A percentile compares a stretch with the other conserved stretches of the same genome.
These are phyloP conservation scores for Apiotrichum brassicae DNA, from an alignment of 1,284 basidiomycete genomes.

Conservation along the genomic window DNA sequence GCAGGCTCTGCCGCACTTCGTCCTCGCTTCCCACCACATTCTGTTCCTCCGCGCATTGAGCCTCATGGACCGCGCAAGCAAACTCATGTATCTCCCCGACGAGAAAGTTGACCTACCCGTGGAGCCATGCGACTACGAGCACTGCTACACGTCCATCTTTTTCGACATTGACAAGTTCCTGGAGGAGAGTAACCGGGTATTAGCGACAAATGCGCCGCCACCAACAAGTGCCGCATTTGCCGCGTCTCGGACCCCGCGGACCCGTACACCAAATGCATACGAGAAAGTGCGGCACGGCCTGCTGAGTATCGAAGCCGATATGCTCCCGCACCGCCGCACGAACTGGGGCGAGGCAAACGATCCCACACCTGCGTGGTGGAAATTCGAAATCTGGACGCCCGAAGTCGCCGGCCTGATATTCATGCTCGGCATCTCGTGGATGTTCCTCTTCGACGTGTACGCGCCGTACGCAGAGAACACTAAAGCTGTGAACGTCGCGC, in stretches of 20 bases:
- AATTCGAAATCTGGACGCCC: conserved; percentile 19
- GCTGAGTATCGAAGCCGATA: conserved; percentile 26
- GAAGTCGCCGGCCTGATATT: conserved; percentile 29
- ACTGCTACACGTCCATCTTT: background rate
- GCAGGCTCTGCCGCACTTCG: conserved; percentile 14
- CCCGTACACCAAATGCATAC: conserved; percentile 34
- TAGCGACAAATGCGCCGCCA: background rate
- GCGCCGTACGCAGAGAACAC: conserved; percentile 30
- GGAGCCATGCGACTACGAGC: background rate
- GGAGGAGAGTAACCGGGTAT: background rate
- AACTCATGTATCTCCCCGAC: conserved; percentile 36
- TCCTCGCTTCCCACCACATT: conserved; percentile 21
- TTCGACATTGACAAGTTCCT: conserved; percentile 28
- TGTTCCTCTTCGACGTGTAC: conserved; percentile 40
- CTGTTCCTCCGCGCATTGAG: conserved; percentile 27
- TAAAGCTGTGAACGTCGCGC: conserved; percentile 28
- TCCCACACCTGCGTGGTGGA: conserved; percentile 27
- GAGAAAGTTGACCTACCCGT: conserved; percentile 14
- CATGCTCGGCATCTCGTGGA: conserved; percentile 38
- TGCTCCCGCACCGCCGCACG: conserved; percentile 28
- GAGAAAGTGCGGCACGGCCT: conserved; percentile 26
- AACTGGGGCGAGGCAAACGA: conserved; percentile 24
- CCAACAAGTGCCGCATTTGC: background rate
- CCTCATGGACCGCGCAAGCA: conserved; percentile 32
- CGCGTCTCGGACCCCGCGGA: conserved; percentile 13